Evolutionary conservation across 2,329 filamentous ascomycete species (phyloP), one percentile per base, ranked within the genome.

Genomic region (Coniochaeta sp.): DNA sequence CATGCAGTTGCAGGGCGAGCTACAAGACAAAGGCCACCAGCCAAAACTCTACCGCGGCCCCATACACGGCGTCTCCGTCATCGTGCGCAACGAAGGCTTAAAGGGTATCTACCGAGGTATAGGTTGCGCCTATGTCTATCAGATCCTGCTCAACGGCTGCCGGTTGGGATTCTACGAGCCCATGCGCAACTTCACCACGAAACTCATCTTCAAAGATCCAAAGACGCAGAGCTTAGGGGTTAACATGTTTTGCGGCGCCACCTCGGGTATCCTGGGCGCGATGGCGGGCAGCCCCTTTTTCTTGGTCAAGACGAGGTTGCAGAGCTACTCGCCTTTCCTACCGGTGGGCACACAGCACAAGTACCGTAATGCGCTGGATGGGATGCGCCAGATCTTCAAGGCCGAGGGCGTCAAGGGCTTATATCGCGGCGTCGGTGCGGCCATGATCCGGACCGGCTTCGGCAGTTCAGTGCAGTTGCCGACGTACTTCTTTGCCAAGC

Each of bases 151-250:
- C 69, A 99, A 99, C 74, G 95, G 95, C 69, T 99, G 93, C 76
- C 91, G 95, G 60, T 81, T 99, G 60, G 93, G 95, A 63, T 97
- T 99, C 81, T 99, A 99, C 81, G 95, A 99, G 73, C 95, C 95
- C 6, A 85, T 98, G 76, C 91, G 95, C 71, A 81, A 85, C 57
- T 81, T 79, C 24, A 72, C 96, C 52, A 88, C 91, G 0, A 80
- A 78, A 6, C 77, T 90, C 57, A 74, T 96, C 60, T 89, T 91
- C 76, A 81, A 84, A 63, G 89, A 96, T 72, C 72, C 84, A 34
- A 81, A 81, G n/a, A 83, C 88, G 31, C 95, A 99, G 75, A 93
- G 87, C 66, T 83, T 98, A 61, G 89, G 86, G 38, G 84, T 98
- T 76, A 99, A 99, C 78, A 91, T 99, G 79, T 89, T 97, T 72